These are phyloP conservation scores for Triglochin maritima DNA, from an alignment of 106 monocot genomes.

Conservation along the genomic window DNA sequence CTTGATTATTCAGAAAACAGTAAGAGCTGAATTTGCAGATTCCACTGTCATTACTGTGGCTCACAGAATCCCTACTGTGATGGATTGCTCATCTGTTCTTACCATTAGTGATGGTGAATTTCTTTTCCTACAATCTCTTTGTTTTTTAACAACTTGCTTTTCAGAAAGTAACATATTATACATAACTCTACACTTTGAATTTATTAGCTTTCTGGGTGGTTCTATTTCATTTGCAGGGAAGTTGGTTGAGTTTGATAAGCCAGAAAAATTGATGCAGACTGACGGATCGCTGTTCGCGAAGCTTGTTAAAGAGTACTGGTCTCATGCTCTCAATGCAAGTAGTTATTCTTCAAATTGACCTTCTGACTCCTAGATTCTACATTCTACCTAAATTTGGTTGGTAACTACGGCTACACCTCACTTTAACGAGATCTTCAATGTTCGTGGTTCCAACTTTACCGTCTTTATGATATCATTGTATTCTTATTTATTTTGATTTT, in stretches of 20 bases:
- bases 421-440: no score
- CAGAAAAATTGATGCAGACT: constrained; percentile 51
- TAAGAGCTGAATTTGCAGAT: constrained; percentile 64
- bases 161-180: neutral
- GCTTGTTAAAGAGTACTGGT: constrained; percentile 93
- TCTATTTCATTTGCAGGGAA: constrained; percentile 32
- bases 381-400: no score
- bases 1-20: constrained; percentile 77
- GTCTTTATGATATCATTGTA: no score
- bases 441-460: no score
- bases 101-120: constrained; percentile 75
- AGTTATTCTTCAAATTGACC: neutral
- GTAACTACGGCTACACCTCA: no score
- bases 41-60: constrained; percentile 93
- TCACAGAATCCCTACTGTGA: constrained; percentile 91
- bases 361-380: no score
- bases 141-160: neutral
- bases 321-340: constrained; percentile 29
- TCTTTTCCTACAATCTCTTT: neutral
- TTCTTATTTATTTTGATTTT: no score
- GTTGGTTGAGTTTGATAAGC: constrained; percentile 75
- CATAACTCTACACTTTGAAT: no score
- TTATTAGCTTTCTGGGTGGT: no score
- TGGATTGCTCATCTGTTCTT: constrained; percentile 92
- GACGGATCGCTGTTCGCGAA: constrained; percentile 59